Percentiles rank a stretch among this genome's conserved stretches.
These are phyloP conservation scores for Sporothrix curviconia DNA, from an alignment of 2,329 filamentous ascomycete species.

Conservation along the genomic window DNA sequence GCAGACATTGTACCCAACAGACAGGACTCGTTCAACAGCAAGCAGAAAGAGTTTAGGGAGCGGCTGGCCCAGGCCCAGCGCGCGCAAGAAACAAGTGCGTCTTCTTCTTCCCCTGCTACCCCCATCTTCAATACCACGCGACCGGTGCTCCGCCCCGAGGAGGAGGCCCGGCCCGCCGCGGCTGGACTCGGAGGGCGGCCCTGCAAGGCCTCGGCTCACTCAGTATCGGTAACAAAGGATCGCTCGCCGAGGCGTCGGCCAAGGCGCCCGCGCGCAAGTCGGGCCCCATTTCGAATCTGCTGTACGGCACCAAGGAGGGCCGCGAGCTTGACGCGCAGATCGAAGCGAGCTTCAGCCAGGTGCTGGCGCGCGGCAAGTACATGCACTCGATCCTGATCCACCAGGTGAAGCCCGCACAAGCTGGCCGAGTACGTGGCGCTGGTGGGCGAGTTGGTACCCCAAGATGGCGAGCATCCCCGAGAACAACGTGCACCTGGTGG, in stretches of 20 bases:
- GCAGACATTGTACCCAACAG: constrained; percentile 72
- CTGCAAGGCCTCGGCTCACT: constrained; percentile 55
- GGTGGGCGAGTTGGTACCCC: constrained; percentile 87
- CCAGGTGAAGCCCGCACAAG: constrained; percentile 88
- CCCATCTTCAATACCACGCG: constrained; percentile 2
- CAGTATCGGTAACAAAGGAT: constrained; percentile 46
- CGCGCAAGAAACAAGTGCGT: constrained; percentile 80
- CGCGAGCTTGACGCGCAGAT: constrained; percentile 92
- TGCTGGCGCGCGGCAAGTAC: constrained; percentile 92
- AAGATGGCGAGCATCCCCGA: constrained; percentile 75
- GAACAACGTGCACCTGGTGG: constrained; percentile 93
- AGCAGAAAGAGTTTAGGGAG: constrained; percentile 82
- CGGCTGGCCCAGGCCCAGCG: constrained; percentile 69
- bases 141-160: background rate
- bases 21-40: constrained; percentile 69
- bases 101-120: constrained; percentile 22
- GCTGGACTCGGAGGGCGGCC: too few relatives aligned
- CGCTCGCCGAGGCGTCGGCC: constrained; percentile 50
- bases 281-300: constrained; percentile 73
- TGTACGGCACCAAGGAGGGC: constrained; percentile 95
- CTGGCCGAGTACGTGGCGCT: constrained; percentile 90
- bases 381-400: constrained; percentile 97
- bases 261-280: constrained; percentile 58
- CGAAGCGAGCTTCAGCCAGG: constrained; percentile 90
- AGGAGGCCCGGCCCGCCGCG: background rate